These are phyloP conservation scores for Fusarium heterosporum DNA, from an alignment of 2,329 filamentous ascomycete species.

Conservation along the genomic window DNA sequence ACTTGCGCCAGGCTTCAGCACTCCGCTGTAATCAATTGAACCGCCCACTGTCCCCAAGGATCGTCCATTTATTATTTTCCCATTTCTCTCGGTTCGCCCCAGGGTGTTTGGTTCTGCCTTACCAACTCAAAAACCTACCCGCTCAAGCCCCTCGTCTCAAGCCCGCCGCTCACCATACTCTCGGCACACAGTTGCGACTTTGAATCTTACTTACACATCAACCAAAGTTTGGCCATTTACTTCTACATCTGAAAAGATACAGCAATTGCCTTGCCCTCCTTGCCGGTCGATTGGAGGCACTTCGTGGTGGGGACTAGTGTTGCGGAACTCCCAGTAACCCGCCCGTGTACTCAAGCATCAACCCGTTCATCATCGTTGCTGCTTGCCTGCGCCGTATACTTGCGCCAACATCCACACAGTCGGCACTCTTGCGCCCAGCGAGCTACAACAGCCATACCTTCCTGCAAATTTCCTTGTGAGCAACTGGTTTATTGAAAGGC, in stretches of 20 bases:
- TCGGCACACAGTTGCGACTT: constrained; percentile 18
- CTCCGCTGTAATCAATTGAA: constrained; percentile 31
- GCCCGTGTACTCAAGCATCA: constrained; percentile 19
- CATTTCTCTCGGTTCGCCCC: constrained; percentile 24
- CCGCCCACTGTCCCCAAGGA: constrained; percentile 11
- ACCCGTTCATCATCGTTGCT: constrained; percentile 23
- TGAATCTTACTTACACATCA: constrained; percentile 3
- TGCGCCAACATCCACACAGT: constrained; percentile 31
- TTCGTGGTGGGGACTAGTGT: constrained; percentile 32
- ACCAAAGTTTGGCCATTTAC: constrained; percentile 5
- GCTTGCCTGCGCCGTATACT: constrained; percentile 33
- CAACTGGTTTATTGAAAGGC: constrained; percentile 22
- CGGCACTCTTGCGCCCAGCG: constrained; percentile 23
- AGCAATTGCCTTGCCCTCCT: constrained; percentile 3
- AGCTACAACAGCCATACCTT: constrained; percentile 9
- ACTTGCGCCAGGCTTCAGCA: constrained; percentile 17
- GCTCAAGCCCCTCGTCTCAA: constrained; percentile 21
- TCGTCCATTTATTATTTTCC: not conserved
- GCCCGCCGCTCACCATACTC: constrained; percentile 10
- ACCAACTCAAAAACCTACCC: constrained; percentile 15
- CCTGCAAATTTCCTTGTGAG: constrained; percentile 5
- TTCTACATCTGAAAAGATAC: constrained; percentile 29
- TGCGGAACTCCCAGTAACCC: constrained; percentile 7
- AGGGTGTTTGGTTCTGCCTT: constrained; percentile 32
- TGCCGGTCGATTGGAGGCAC: constrained; percentile 11